Evolutionary conservation across 306 rosid genomes (phyloP).

Genomic region (Ormosia emarginata): DNA sequence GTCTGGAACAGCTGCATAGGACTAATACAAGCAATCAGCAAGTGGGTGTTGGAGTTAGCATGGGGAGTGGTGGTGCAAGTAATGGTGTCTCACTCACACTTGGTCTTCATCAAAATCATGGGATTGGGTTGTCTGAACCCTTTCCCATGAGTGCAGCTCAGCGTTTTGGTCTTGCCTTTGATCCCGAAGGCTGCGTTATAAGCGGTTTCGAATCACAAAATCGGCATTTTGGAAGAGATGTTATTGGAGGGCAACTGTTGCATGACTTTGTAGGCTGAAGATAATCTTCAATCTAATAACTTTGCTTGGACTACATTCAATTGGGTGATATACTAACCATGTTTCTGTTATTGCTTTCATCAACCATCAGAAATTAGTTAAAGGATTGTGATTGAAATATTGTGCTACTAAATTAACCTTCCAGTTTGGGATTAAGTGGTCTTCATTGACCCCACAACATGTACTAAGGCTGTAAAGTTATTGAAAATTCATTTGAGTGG

Average conservation of each 20-base stretch:
- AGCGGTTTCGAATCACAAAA: slow-evolving; percentile 64
- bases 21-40: slow-evolving; percentile 44
- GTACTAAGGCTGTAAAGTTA: slow-evolving; percentile 32
- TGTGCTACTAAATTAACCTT: slow-evolving; percentile 10
- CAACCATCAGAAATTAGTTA: slow-evolving; percentile 4
- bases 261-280: slow-evolving; percentile 69
- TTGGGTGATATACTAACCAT: slow-evolving; percentile 29
- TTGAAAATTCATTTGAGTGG: slow-evolving; percentile 28
- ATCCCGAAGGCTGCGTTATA: slow-evolving; percentile 59
- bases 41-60: slow-evolving; percentile 44
- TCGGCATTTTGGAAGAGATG: slow-evolving; percentile 75
- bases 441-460: neutral
- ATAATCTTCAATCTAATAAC: neutral
- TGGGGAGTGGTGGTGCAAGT: slow-evolving; percentile 38
- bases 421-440: neutral
- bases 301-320: slow-evolving; percentile 24
- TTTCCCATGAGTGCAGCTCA: slow-evolving; percentile 68
- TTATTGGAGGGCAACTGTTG: slow-evolving; percentile 64
- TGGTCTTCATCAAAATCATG: slow-evolving; percentile 84
- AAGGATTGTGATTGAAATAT: slow-evolving; percentile 11
- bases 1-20: slow-evolving; percentile 37
- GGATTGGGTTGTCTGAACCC: slow-evolving; percentile 62
- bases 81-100: slow-evolving; percentile 73
- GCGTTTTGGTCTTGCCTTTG: slow-evolving; percentile 55
- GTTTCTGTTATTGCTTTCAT: slow-evolving; percentile 25